Evolutionary conservation across 768 basidiomycete genomes (phyloP).

Genomic region (Dioszegia aurantiaca): DNA sequence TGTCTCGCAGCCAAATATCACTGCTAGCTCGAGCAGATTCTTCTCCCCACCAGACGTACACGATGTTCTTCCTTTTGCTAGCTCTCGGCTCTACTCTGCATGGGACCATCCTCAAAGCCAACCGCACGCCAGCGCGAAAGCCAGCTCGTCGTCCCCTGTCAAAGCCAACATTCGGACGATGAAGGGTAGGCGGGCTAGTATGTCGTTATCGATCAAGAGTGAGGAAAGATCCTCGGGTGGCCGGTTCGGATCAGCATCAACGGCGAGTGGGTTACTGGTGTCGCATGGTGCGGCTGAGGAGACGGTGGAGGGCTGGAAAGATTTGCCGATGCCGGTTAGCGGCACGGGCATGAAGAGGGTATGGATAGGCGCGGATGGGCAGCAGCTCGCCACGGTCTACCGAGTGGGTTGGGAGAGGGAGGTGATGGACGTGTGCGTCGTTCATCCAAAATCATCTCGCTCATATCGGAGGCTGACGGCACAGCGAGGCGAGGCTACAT

Average conservation of each 20-base stretch:
- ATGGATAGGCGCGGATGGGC: constrained; percentile 30
- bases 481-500: constrained; percentile 44
- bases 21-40: background rate
- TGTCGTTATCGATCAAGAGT: background rate
- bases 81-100: constrained; percentile 10
- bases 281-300: constrained; percentile 6
- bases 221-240: constrained; percentile 6
- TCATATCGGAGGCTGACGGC: constrained; percentile 2
- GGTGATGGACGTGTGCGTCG: constrained; percentile 44
- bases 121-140: background rate
- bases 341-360: constrained; percentile 23
- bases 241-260: constrained; percentile 3
- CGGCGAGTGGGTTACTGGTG: constrained; percentile 1
- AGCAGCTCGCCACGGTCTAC: constrained; percentile 21
- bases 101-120: constrained; percentile 12
- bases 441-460: background rate
- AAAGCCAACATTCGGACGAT: background rate
- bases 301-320: constrained; percentile 23
- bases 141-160: background rate
- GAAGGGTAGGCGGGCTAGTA: background rate
- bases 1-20: constrained; percentile 2
- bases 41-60: constrained; percentile 16
- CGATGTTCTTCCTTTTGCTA: constrained; percentile 21
- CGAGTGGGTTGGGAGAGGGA: constrained; percentile 46
- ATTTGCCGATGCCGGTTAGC: constrained; percentile 12